phyloP scores from a whole-genome alignment of 352 stramenopile genomes.

The Thalassiosira livingstoniorum region DNA sequence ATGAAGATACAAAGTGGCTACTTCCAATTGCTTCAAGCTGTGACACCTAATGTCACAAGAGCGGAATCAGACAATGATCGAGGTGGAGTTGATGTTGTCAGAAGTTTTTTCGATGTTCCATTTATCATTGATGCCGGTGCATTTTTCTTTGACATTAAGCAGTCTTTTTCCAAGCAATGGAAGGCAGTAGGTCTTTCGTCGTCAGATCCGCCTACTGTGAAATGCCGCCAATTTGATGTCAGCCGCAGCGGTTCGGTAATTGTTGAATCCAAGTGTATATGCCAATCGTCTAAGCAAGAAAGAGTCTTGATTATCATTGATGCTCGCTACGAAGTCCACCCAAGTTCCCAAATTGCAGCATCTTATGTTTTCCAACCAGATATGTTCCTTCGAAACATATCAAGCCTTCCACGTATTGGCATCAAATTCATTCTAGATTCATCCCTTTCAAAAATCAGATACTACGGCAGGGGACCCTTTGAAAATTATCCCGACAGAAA shows the following conservation, averaged over 20 bases:
- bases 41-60: constrained; percentile 58
- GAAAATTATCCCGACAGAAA: constrained; percentile 77
- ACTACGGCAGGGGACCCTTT: constrained; percentile 60
- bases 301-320: neutral
- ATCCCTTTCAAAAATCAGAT: constrained; percentile 54
- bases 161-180: neutral
- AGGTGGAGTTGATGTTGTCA: constrained; percentile 61
- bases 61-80: constrained; percentile 73
- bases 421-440: constrained; percentile 45
- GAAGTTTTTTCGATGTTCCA: constrained; percentile 47
- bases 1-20: neutral
- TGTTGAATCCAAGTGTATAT: neutral
- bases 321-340: neutral
- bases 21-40: neutral
- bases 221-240: neutral
- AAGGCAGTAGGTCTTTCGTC: neutral
- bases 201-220: neutral
- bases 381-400: constrained; percentile 30
- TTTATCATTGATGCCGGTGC: constrained; percentile 8
- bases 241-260: no score
- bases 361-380: constrained; percentile 1
- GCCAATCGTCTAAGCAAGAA: neutral
- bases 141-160: neutral
- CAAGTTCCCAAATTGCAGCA: neutral
- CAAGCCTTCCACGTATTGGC: constrained; percentile 62